Conservation (phyloP, 1,284 basidiomycete genomes). For the Puccinia sorghi region DNA sequence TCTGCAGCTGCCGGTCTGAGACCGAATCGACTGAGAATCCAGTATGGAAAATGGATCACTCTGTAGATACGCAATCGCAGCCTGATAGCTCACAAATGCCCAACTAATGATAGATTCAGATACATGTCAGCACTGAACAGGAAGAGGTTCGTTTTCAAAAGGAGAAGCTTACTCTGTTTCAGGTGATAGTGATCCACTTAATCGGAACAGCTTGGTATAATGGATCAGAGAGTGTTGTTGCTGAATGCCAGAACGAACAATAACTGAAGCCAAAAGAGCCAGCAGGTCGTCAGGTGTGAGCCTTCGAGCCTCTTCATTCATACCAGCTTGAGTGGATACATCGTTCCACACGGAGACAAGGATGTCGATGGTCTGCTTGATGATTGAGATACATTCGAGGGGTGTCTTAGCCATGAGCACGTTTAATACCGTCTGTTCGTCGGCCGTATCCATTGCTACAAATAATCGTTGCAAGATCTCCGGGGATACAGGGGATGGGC, state of each 20-base stretch:
- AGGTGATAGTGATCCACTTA: slow-evolving; percentile 45
- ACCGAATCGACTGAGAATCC: slow-evolving; percentile 45
- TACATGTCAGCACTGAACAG: background rate
- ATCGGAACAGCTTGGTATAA: slow-evolving; percentile 47
- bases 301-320: slow-evolving; percentile 44
- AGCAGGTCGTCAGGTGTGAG: slow-evolving; percentile 48
- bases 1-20: slow-evolving; percentile 30
- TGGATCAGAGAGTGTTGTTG: slow-evolving; percentile 50
- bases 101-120: slow-evolving; percentile 31
- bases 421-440: slow-evolving; percentile 43
- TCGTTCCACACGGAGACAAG: slow-evolving; percentile 47
- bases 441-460: slow-evolving; percentile 50
- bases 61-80: slow-evolving; percentile 50
- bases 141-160: background rate
- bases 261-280: slow-evolving; percentile 49
- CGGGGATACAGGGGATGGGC: slow-evolving; percentile 33
- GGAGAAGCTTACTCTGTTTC: slow-evolving; percentile 48
- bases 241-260: slow-evolving; percentile 48
- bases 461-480: slow-evolving; percentile 49
- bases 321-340: slow-evolving; percentile 41
- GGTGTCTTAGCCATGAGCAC: slow-evolving; percentile 49
- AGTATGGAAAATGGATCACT: slow-evolving; percentile 49
- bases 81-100: slow-evolving; percentile 50
- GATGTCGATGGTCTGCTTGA: slow-evolving; percentile 50
- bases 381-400: slow-evolving; percentile 48